Base-by-base conservation (phyloP, 805 yeast species). In the Candida ponderosae region DNA sequence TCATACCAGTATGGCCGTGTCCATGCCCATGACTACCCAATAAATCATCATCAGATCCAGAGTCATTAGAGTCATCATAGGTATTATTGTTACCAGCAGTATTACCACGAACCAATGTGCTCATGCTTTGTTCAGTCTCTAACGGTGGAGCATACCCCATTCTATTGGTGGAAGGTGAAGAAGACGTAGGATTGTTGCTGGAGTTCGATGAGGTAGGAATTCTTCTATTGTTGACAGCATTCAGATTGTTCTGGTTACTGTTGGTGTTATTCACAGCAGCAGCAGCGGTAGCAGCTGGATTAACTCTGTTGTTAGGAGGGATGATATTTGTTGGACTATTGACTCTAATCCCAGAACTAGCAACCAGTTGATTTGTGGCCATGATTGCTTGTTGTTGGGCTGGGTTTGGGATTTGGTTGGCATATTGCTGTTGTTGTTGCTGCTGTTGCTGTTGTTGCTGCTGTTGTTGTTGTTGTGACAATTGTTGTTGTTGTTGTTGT, bases 401-500 rank as follows among this genome's bases (percentile, higher is more conserved):
- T 21, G 7, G 24, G 7, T 7, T 10, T 21, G 7, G 24, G 10
- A 10, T 10, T 21, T 21, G 24, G 10, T 7, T 10, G 10, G 7
- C 10, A 21, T 7, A 7, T 21, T 21, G 24, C 10, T 7, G 10
- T 21, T 21, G 24, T 5, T 5, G 16, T 14, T 31, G 33, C 7
- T 18, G 24, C 14, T 31, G 33, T 21, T 7, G 10, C 23, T 31
- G 33, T 5, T 5, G 16, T 20, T 31, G 33, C 6, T 5, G 17
- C 23, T 31, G 33, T 11, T 18, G 24, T 19, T 31, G 33, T 14
- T 34, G 31, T 36, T 39, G 34, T 32, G 28, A 14, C 39, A 23
- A 23, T 15, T 24, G 40, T 18, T 32, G 29, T 17, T 35, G 38
- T 21, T 19, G 37, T 32, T 32, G 33, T 9, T 33, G 37, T 29